These are phyloP conservation scores for Leccinum pachyderme DNA, from an alignment of 1,284 basidiomycete genomes.

Conservation along the genomic window DNA sequence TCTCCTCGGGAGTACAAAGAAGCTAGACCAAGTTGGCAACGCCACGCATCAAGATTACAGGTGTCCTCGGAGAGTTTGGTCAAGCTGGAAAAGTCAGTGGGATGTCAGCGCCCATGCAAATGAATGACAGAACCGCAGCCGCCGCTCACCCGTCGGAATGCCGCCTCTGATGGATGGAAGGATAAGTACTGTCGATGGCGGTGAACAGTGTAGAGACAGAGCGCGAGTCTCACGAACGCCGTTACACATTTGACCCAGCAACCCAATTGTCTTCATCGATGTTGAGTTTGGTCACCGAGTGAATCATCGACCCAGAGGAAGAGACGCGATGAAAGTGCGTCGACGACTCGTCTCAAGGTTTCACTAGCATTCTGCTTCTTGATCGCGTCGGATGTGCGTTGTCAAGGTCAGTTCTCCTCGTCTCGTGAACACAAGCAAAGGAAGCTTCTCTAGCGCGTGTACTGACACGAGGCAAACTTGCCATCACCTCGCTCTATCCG, in stretches of 20 bases:
- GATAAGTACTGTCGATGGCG: neutral
- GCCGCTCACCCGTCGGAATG: constrained; percentile 2
- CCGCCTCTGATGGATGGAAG: neutral
- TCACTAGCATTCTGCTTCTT: neutral
- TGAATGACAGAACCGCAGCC: neutral
- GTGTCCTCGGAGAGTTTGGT: constrained; percentile 2
- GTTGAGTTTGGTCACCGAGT: constrained; percentile 1
- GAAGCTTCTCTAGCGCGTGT: constrained; percentile 32
- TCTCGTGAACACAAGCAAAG: neutral
- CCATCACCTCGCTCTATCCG: constrained; percentile 25
- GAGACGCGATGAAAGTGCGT: constrained; percentile 4
- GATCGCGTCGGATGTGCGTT: constrained; percentile 15
- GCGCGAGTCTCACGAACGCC: neutral
- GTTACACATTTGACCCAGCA: neutral
- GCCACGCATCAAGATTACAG: neutral
- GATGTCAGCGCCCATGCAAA: constrained; percentile 2
- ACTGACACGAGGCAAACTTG: constrained; percentile 41
- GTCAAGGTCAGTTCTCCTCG: neutral
- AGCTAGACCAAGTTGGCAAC: neutral
- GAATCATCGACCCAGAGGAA: constrained; percentile 1
- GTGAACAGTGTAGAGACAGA: neutral
- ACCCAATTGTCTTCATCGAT: neutral
- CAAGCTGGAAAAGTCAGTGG: constrained; percentile 1
- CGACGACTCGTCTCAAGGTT: constrained; percentile 8
- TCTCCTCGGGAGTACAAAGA: neutral